Percentiles rank a stretch among this genome's conserved stretches.
Evolutionary conservation across 2,329 filamentous ascomycete genomes (phyloP).

Genomic region (Sporothrix mexicana): DNA sequence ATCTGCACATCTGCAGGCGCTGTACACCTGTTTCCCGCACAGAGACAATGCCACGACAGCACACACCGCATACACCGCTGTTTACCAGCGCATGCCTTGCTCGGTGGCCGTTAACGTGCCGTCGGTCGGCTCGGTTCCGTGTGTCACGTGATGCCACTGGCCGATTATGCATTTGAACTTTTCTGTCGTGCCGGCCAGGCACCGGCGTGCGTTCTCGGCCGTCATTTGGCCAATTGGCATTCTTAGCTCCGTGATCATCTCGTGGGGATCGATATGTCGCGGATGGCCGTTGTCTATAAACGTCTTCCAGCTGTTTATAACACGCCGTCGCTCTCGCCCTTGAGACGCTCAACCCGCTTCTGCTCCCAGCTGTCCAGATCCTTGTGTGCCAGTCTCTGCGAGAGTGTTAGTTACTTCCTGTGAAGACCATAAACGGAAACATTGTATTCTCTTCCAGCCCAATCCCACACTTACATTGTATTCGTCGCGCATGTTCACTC

Average conservation of each 20-base stretch:
- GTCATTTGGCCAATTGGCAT: neutral
- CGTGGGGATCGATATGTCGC: no score
- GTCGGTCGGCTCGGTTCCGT: conserved; percentile 28
- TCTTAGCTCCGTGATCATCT: neutral
- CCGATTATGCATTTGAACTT: neutral
- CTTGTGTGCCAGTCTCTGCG: conserved; percentile 80
- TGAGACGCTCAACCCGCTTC: conserved; percentile 86
- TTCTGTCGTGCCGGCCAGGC: neutral
- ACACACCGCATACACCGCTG: neutral
- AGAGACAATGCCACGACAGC: neutral
- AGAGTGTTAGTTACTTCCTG: neutral
- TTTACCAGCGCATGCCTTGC: neutral
- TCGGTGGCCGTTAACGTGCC: neutral
- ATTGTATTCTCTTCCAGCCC: neutral
- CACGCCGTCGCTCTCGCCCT: conserved; percentile 87
- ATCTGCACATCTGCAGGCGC: conserved; percentile 19
- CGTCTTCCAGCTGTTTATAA: conserved; percentile 51
- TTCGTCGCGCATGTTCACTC: conserved; percentile 81
- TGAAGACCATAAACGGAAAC: neutral
- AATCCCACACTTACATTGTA: conserved; percentile 70
- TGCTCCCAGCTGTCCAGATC: conserved; percentile 97
- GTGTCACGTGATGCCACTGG: conserved; percentile 3
- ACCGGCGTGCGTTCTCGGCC: neutral
- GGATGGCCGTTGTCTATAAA: neutral
- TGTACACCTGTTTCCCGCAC: neutral